A percentile compares a stretch with the other conserved stretches of the same genome.
phyloP scores from a whole-genome alignment of 202 grass and related monocot genomes.

The Saccharum hybrid region DNA sequence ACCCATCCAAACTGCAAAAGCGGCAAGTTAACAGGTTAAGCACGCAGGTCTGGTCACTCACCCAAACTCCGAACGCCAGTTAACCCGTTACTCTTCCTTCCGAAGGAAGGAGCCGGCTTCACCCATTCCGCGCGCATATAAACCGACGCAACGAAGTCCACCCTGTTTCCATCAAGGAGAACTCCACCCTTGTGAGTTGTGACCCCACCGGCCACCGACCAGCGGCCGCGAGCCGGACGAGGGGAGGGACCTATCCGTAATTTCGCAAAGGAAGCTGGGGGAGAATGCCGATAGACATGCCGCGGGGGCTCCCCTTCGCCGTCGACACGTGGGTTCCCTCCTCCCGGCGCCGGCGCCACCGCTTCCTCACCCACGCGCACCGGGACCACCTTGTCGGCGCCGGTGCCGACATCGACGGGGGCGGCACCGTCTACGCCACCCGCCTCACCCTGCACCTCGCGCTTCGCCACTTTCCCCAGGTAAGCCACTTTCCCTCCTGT shows the following conservation, averaged over 20 bases:
- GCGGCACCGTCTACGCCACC: slow-evolving; percentile 63
- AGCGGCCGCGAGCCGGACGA: background rate
- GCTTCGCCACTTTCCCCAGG: slow-evolving; percentile 65
- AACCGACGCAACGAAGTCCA: background rate
- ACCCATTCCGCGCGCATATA: slow-evolving; percentile 8
- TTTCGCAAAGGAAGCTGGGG: background rate
- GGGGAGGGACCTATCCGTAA: slow-evolving; percentile 1
- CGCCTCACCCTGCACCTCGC: slow-evolving; percentile 65
- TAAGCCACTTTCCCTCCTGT: background rate
- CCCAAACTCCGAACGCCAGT: background rate
- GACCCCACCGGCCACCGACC: background rate
- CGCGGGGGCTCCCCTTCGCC: slow-evolving; percentile 80
- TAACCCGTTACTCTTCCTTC: slow-evolving; percentile 36
- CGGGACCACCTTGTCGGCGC: slow-evolving; percentile 73
- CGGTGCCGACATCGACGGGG: background rate
- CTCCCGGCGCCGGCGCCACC: slow-evolving; percentile 63
- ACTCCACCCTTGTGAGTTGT: background rate
- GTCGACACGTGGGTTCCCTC: slow-evolving; percentile 81
- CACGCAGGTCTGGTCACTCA: background rate
- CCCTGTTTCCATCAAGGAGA: background rate
- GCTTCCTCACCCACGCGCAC: slow-evolving; percentile 93
- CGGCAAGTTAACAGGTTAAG: background rate
- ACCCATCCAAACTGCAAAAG: too few relatives aligned
- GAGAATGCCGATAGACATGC: slow-evolving; percentile 94
- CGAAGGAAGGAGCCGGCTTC: slow-evolving; percentile 32